Conservation (phyloP, 306 rosid species). For the Vigna mungo region DNA sequence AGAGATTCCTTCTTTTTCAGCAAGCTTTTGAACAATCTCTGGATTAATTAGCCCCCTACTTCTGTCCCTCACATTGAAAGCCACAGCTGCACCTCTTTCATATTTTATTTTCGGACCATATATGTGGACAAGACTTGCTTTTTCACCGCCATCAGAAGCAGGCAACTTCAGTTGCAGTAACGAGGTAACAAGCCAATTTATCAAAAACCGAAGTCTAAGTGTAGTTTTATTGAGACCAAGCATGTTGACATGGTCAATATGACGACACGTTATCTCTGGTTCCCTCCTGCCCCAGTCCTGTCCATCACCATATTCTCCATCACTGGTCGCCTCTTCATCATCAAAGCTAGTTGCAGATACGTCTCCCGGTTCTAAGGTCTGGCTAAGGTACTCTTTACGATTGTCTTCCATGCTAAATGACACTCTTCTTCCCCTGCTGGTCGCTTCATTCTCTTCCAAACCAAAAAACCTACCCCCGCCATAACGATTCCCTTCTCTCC, state of each 20-base stretch:
- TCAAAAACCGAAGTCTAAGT: slow-evolving; percentile 78
- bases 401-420: slow-evolving; percentile 86
- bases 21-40: slow-evolving; percentile 89
- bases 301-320: slow-evolving; percentile 80
- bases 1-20: slow-evolving; percentile 88
- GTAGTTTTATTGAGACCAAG: slow-evolving; percentile 97
- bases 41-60: slow-evolving; percentile 75
- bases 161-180: slow-evolving; percentile 77
- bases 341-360: slow-evolving; percentile 70
- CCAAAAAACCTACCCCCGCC: slow-evolving; percentile 77
- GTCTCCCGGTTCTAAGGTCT: slow-evolving; percentile 67
- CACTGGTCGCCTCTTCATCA: slow-evolving; percentile 77
- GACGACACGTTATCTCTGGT: slow-evolving; percentile 75
- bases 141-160: slow-evolving; percentile 56
- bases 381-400: slow-evolving; percentile 58
- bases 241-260: slow-evolving; percentile 79
- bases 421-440: slow-evolving; percentile 75
- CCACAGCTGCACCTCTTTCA: slow-evolving; percentile 96
- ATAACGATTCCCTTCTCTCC: slow-evolving; percentile 77
- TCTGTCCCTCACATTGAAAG: slow-evolving; percentile 84
- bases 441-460: slow-evolving; percentile 73
- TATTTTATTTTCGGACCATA: slow-evolving; percentile 96
- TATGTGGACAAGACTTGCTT: slow-evolving; percentile 70
- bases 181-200: slow-evolving; percentile 96
- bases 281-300: slow-evolving; percentile 65